Percentiles rank a stretch among this genome's conserved stretches.
These are phyloP conservation scores for Flaveria trinervia DNA, from an alignment of 129 eudicot species.

Conservation along the genomic window DNA sequence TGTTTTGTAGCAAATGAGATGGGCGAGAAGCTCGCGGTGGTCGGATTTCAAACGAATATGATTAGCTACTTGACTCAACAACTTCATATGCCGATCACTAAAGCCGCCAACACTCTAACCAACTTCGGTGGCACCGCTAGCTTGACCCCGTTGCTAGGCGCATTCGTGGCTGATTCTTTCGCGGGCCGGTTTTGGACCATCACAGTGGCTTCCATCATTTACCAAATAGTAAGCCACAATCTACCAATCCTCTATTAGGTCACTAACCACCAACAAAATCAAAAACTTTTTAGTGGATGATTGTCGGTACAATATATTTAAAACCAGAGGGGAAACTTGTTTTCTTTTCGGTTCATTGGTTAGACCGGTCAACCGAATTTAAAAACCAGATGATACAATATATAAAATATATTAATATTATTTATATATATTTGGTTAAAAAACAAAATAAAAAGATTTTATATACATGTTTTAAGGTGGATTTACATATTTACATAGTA, in stretches of 20 bases:
- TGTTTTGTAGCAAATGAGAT: slow-evolving; percentile 73
- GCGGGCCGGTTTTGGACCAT: slow-evolving; percentile 97
- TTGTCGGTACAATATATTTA: too few relatives aligned
- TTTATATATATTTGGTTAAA: too few relatives aligned
- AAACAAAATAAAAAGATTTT: too few relatives aligned
- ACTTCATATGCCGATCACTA: slow-evolving; percentile 79
- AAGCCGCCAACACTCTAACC: slow-evolving; percentile 88
- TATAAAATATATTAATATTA: too few relatives aligned
- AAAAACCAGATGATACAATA: too few relatives aligned
- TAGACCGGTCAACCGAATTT: too few relatives aligned
- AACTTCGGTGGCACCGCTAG: slow-evolving; percentile 83
- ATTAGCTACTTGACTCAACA: slow-evolving; percentile 77
- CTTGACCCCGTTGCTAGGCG: slow-evolving; percentile 87
- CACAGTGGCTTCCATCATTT: slow-evolving; percentile 71
- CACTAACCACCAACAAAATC: too few relatives aligned
- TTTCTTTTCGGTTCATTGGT: too few relatives aligned
- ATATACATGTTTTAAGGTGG: too few relatives aligned
- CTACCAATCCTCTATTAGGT: not conserved
- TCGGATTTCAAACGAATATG: slow-evolving; percentile 85
- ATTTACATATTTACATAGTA: too few relatives aligned
- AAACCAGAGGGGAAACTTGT: too few relatives aligned
- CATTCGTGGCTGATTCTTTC: slow-evolving; percentile 74
- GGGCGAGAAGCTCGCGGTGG: slow-evolving; percentile 89
- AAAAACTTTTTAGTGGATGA: too few relatives aligned
- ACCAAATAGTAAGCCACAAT: slow-evolving; percentile 49